phyloP scores from a whole-genome alignment of 768 basidiomycete genomes.

The Galerina sulciceps region DNA sequence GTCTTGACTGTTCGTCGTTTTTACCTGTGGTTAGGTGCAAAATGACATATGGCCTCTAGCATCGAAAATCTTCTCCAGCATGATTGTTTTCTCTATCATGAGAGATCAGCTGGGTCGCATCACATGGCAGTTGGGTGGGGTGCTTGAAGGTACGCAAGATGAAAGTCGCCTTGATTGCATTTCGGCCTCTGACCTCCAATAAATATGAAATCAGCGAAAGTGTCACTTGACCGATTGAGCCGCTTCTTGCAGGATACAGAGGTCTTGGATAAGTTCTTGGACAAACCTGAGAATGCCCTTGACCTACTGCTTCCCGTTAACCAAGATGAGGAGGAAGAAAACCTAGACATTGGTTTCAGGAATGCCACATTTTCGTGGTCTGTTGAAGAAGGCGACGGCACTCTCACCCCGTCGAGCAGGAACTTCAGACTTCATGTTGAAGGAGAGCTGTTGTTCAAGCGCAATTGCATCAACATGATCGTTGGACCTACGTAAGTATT shows the following conservation, averaged over 20 bases:
- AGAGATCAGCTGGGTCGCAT: constrained; percentile 50
- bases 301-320: background rate
- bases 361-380: constrained; percentile 10
- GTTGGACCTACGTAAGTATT: constrained; percentile 53
- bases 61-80: constrained; percentile 56
- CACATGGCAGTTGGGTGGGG: constrained; percentile 26
- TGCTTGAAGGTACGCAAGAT: constrained; percentile 31
- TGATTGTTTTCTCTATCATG: constrained; percentile 66
- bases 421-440: constrained; percentile 55
- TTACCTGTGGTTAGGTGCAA: background rate
- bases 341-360: constrained; percentile 17
- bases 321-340: constrained; percentile 1
- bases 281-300: background rate
- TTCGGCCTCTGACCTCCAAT: background rate
- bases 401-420: constrained; percentile 2
- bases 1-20: constrained; percentile 28
- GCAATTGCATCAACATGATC: constrained; percentile 58
- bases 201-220: constrained; percentile 38
- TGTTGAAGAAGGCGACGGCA: background rate
- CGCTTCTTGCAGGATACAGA: constrained; percentile 50
- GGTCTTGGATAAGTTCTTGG: constrained; percentile 43
- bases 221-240: constrained; percentile 61
- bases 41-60: constrained; percentile 31
- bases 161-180: background rate
- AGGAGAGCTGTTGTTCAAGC: constrained; percentile 58